A percentile compares a stretch with the other conserved stretches of the same genome.
Evolutionary conservation across 2,329 filamentous ascomycete genomes (phyloP).

Genomic region (Hypoxylon rubiginosum): DNA sequence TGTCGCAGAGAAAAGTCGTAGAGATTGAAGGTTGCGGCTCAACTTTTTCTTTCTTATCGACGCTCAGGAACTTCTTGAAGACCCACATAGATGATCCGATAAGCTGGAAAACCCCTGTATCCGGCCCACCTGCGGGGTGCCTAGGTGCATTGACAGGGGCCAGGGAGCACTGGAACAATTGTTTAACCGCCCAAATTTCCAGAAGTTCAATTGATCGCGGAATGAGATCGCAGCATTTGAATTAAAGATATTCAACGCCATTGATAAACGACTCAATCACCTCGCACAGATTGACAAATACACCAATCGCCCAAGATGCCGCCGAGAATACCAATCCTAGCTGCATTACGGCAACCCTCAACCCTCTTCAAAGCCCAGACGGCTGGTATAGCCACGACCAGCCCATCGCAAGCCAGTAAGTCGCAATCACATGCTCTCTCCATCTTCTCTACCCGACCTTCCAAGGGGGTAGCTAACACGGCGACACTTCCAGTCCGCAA

Average conservation of each 20-base stretch:
- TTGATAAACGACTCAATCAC: not conserved
- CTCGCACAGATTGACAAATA: slow-evolving; percentile 15
- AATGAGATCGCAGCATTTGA: not conserved
- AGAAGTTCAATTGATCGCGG: not conserved
- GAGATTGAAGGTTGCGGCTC: slow-evolving; percentile 29
- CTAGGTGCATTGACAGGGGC: slow-evolving; percentile 17
- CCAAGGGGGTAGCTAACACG: slow-evolving; percentile 1
- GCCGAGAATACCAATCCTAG: slow-evolving; percentile 54
- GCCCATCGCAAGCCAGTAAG: slow-evolving; percentile 44
- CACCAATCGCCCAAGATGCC: slow-evolving; percentile 55
- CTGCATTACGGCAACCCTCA: slow-evolving; percentile 45
- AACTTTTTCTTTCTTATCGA: slow-evolving; percentile 41
- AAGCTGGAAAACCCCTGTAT: slow-evolving; percentile 34
- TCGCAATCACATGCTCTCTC: not conserved
- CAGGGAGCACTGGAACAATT: slow-evolving; percentile 32
- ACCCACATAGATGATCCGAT: slow-evolving; percentile 35
- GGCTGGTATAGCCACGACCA: slow-evolving; percentile 48
- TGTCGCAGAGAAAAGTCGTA: slow-evolving; percentile 7
- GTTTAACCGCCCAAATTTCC: slow-evolving; percentile 38
- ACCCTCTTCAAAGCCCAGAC: slow-evolving; percentile 39
- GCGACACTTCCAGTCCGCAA: slow-evolving; percentile 35
- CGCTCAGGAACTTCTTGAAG: not conserved
- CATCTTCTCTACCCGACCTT: too few relatives aligned
- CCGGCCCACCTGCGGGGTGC: slow-evolving; percentile 15
- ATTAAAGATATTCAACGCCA: not conserved